Base-by-base conservation (phyloP, 768 basidiomycete genomes). In the Cantharellus anzutake region DNA sequence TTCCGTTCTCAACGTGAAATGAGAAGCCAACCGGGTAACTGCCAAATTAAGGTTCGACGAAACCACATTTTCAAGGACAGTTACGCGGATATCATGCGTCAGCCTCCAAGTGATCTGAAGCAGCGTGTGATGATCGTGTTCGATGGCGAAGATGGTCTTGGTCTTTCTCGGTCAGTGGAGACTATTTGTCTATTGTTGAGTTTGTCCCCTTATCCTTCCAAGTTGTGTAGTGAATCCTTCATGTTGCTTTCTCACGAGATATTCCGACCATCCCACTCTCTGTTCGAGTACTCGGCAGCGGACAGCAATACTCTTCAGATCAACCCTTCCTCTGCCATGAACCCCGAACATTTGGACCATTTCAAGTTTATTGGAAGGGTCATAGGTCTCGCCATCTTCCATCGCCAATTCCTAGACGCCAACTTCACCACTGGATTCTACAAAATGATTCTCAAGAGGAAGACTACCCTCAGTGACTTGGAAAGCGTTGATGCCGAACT, bases 361-460 rank as follows among this genome's bases (percentile, higher is more conserved):
- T 97, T 98, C 85, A 96, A 97, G 74, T 99, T 99, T 71, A 97
- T 99, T 64, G 94, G 94, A 5, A 83, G 94, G 41, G 89, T 87
- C 67, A 76, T 98, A 58, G 92, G 93, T 57, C 78, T 99, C 50
- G 94, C 88, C 64, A 96, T 99, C 69, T 99, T 99, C 82, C 94
- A 99, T 69, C 83, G 94, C 59, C 87, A 94, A 5, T 99, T 99
- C 83, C 74, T 99, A 64, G 94, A 99, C 65, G 93, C 91, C 41
- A 97, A 98, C 77, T 99, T 99, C 71, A 96, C 97, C 64, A 92
- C 94, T 69, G 88, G 88, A 66, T 94, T 99, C 78, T 98, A 99
- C 80, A 99, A 98, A 76, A 97, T 97, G 91, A 92, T 97, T 61
- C 70, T 99, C 67, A 88, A 86, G 77, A 97, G 97, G 77, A 96